These are phyloP conservation scores for Claviceps spartinae DNA, from an alignment of 2,329 filamentous ascomycete species.

Conservation along the genomic window DNA sequence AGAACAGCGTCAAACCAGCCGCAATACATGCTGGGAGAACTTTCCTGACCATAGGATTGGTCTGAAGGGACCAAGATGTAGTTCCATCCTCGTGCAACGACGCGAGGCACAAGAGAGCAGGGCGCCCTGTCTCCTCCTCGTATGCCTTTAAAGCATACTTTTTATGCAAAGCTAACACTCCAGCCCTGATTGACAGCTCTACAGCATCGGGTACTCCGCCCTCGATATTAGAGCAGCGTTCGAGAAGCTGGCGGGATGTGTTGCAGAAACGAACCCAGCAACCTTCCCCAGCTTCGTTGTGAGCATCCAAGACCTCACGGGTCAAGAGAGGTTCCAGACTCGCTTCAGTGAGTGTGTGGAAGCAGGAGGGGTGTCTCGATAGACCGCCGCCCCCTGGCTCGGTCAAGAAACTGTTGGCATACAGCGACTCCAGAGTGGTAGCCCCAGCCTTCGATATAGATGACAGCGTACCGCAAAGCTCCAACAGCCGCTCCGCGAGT, in stretches of 20 bases:
- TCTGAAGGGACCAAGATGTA: neutral
- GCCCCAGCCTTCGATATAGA: slow-evolving; percentile 6
- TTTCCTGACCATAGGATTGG: neutral
- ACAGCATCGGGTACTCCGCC: neutral
- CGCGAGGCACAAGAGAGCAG: slow-evolving; percentile 3
- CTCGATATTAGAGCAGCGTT: neutral
- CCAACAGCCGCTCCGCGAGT: slow-evolving; percentile 13
- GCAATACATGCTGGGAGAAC: neutral
- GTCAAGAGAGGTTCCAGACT: slow-evolving; percentile 13
- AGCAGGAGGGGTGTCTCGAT: slow-evolving; percentile 14
- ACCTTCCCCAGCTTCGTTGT: slow-evolving; percentile 8
- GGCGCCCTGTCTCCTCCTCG: slow-evolving; percentile 2
- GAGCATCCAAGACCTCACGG: slow-evolving; percentile 10
- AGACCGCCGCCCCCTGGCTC: neutral
- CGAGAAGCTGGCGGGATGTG: neutral
- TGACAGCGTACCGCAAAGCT: slow-evolving; percentile 8
- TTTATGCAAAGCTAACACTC: neutral
- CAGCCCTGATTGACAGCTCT: neutral
- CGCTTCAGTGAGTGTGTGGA: slow-evolving; percentile 5
- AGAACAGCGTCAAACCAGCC: neutral
- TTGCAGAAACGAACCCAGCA: slow-evolving; percentile 16
- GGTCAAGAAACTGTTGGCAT: slow-evolving; percentile 11
- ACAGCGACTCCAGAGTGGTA: slow-evolving; percentile 18
- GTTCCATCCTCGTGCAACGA: neutral
- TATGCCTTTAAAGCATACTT: neutral